Evolutionary conservation across 2,329 filamentous ascomycete genomes (phyloP), one percentile per base, ranked within the genome.

Genomic region (Fusarium torulosum): DNA sequence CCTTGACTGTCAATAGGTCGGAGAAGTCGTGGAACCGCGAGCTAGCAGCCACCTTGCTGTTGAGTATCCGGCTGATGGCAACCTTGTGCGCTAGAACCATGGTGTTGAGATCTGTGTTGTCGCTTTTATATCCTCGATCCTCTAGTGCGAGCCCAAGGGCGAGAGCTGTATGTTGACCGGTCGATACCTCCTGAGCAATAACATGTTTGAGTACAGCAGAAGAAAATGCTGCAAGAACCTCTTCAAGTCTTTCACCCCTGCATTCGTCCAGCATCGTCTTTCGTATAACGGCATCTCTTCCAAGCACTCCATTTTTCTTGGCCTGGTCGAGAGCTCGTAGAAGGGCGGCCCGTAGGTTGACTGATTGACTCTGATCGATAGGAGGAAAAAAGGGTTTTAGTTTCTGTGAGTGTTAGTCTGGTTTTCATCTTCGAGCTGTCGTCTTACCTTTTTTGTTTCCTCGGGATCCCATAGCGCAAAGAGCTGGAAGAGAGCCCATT

Each of bases 231-330:
- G 93, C 88, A 27, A 98, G 84, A 2, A 97, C 81, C 75, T 99
- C 96, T 75, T 94, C 94, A 54, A 98, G 87, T 66, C 93, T 90
- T 54, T 97, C 94, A 7, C 95, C 95, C 69, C 91, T 94, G 80
- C 96, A 99, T 72, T 99, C 95, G 75, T 99, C 96, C 51, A 99
- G 83, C 92, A 97, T 97, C 0, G 93, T 97, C 81, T 97, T 97
- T 51, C 96, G 88, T 31, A 98, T 80, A 1, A 96, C 86, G 0
- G 87, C 86, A 74, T 97, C 94, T 49, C 92, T 86, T 4, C 93
- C 92, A 10, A 98, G 83, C 1, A 90, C 83, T 29, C 94, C 94
- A 80, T 88, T 92, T 81, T 96, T 97, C 82, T 98, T 98, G 61
- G 93, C 83, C 51, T 93, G 90, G 66, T 95, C 92, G 53, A 99